phyloP scores from a whole-genome alignment of 441 rosid species.

The Theobroma grandiflorum region DNA sequence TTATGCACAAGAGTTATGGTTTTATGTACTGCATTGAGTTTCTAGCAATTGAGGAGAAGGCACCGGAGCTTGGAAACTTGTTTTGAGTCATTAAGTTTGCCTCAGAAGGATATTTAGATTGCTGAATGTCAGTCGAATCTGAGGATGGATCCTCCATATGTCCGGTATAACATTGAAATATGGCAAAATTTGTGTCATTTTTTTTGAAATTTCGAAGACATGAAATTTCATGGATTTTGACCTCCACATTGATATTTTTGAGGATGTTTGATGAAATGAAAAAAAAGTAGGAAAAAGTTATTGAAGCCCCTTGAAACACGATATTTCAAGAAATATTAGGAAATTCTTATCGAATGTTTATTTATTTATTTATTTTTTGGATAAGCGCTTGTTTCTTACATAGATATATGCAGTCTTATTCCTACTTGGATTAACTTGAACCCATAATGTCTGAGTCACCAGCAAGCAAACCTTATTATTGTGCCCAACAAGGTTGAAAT shows the following conservation, averaged over 20 bases:
- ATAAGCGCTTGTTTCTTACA: not conserved
- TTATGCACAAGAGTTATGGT: conserved; percentile 44
- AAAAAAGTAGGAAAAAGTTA: not conserved
- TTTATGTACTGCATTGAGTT: conserved; percentile 54
- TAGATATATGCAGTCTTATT: not conserved
- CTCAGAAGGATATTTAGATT: conserved; percentile 35
- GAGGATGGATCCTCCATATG: not conserved
- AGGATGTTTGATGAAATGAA: conserved; percentile 4
- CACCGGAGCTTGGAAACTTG: conserved; percentile 43
- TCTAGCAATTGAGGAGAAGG: conserved; percentile 40
- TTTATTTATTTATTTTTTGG: too few species aligned
- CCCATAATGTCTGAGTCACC: not conserved
- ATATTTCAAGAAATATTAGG: not conserved
- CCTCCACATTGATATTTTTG: not conserved
- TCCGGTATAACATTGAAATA: not conserved
- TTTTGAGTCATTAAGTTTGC: conserved; percentile 43
- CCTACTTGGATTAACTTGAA: not conserved
- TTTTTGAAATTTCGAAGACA: not conserved
- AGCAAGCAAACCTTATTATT: not conserved
- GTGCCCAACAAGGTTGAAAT: not conserved
- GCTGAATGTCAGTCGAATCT: conserved; percentile 26
- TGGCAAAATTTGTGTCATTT: not conserved
- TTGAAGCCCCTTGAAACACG: not conserved
- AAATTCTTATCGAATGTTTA: not conserved
- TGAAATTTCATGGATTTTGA: not conserved